phyloP scores from a whole-genome alignment of 139 green algal genomes.

The Desmodesmus armatus region DNA sequence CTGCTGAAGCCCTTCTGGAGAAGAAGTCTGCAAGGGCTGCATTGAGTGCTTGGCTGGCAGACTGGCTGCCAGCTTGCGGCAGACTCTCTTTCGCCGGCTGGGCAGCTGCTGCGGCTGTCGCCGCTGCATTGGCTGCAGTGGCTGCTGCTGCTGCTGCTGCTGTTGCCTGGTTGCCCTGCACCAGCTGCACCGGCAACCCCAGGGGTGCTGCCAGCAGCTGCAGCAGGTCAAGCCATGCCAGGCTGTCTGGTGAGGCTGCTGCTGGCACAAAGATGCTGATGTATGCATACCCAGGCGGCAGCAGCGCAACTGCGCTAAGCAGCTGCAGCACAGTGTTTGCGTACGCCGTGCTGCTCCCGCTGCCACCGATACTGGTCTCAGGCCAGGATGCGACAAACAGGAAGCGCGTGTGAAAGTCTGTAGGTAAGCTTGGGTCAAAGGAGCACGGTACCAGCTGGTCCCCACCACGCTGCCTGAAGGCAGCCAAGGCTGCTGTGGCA shows the following conservation, averaged over 20 bases:
- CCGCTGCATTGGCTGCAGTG: neutral
- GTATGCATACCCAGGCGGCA: neutral
- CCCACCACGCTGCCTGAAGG: neutral
- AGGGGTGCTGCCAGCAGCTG: constrained; percentile 28
- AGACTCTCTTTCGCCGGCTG: no score
- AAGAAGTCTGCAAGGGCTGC: constrained; percentile 7
- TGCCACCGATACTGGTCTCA: neutral
- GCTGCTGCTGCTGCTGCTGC: no score
- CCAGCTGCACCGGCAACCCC: neutral
- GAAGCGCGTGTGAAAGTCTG: neutral
- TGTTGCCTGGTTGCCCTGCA: neutral
- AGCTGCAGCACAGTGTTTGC: constrained; percentile 23
- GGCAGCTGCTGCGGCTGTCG: neutral
- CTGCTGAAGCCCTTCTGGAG: neutral
- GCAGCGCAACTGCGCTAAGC: neutral
- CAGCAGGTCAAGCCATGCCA: constrained; percentile 21
- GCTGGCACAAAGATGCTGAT: neutral
- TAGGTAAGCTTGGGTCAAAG: neutral
- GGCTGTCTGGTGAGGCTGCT: neutral
- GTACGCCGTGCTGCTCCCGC: neutral
- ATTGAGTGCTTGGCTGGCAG: neutral
- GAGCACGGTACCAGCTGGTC: neutral
- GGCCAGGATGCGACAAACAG: neutral
- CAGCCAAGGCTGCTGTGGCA: neutral
- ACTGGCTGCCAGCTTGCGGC: no score